phyloP scores from a whole-genome alignment of 2,329 filamentous ascomycete genomes.

The Tolypocladium pustulatum region DNA sequence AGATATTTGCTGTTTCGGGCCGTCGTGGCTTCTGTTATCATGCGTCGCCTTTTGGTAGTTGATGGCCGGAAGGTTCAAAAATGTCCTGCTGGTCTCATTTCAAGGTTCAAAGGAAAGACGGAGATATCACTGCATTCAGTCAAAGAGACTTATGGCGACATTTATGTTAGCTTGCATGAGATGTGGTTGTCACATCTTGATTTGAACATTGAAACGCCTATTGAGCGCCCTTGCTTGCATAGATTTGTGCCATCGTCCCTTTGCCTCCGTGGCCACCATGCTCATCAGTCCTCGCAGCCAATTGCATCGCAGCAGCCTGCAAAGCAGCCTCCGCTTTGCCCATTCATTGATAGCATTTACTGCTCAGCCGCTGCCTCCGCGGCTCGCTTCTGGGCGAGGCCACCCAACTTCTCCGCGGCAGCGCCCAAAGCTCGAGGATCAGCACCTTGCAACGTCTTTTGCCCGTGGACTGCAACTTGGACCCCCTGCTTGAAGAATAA shows the following conservation, averaged over 20 bases:
- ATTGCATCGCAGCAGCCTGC: background rate
- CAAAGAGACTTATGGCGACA: too few relatives aligned
- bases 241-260: background rate
- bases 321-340: background rate
- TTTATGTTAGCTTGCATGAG: too few relatives aligned
- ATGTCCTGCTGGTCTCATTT: too few relatives aligned
- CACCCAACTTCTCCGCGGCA: constrained; percentile 26
- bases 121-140: too few relatives aligned
- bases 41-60: too few relatives aligned
- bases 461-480: constrained; percentile 19
- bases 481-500: constrained; percentile 69
- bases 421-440: constrained; percentile 18
- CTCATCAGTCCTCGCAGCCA: background rate
- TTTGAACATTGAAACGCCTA: background rate
- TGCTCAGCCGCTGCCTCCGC: constrained; percentile 6
- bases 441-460: constrained; percentile 22
- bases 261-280: background rate
- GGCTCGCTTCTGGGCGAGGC: constrained; percentile 21
- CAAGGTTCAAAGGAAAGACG: too few relatives aligned
- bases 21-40: too few relatives aligned
- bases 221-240: background rate
- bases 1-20: too few relatives aligned
- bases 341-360: background rate
- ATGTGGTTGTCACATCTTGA: background rate
- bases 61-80: too few relatives aligned